A percentile compares a stretch with the other conserved stretches of the same genome.
Evolutionary conservation across 2,329 filamentous ascomycete genomes (phyloP).

Genomic region (Colletotrichum aenigma): DNA sequence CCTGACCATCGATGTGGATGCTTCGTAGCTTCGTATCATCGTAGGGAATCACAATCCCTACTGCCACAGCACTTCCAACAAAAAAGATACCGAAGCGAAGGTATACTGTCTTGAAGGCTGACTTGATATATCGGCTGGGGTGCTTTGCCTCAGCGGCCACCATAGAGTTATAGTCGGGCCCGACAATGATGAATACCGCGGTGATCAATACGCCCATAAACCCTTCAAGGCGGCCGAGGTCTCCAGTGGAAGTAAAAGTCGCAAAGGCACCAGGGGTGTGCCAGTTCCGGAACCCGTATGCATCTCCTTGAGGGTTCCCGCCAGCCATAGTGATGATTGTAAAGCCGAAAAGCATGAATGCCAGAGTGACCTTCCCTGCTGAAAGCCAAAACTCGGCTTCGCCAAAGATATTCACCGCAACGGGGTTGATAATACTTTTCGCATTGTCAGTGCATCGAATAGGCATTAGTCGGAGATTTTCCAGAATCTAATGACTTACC

Average conservation of each 20-base stretch:
- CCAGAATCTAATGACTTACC: background rate
- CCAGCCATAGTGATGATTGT: slow-evolving; percentile 49
- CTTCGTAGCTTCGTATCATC: slow-evolving; percentile 62
- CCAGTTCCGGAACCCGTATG: slow-evolving; percentile 25
- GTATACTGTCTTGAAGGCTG: slow-evolving; percentile 63
- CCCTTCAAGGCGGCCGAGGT: slow-evolving; percentile 71
- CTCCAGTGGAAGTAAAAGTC: slow-evolving; percentile 39
- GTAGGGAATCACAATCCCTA: slow-evolving; percentile 70
- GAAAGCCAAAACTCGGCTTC: slow-evolving; percentile 65
- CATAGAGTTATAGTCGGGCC: slow-evolving; percentile 69
- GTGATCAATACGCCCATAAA: slow-evolving; percentile 72
- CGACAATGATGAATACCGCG: slow-evolving; percentile 67
- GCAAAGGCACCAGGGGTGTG: slow-evolving; percentile 17
- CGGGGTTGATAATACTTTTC: slow-evolving; percentile 11
- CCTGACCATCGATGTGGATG: slow-evolving; percentile 60
- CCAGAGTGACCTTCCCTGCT: slow-evolving; percentile 56
- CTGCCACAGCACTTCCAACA: slow-evolving; percentile 64
- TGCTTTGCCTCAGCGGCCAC: slow-evolving; percentile 70
- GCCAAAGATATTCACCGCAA: slow-evolving; percentile 43
- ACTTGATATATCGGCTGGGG: slow-evolving; percentile 63
- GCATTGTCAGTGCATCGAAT: background rate
- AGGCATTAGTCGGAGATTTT: background rate
- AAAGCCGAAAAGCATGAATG: slow-evolving; percentile 66
- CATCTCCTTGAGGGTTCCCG: slow-evolving; percentile 25
- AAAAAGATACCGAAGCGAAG: slow-evolving; percentile 61